Percentiles rank a stretch among this genome's conserved stretches.
These are phyloP conservation scores for Boletus patriciae DNA, from an alignment of 768 basidiomycete species.

Conservation along the genomic window DNA sequence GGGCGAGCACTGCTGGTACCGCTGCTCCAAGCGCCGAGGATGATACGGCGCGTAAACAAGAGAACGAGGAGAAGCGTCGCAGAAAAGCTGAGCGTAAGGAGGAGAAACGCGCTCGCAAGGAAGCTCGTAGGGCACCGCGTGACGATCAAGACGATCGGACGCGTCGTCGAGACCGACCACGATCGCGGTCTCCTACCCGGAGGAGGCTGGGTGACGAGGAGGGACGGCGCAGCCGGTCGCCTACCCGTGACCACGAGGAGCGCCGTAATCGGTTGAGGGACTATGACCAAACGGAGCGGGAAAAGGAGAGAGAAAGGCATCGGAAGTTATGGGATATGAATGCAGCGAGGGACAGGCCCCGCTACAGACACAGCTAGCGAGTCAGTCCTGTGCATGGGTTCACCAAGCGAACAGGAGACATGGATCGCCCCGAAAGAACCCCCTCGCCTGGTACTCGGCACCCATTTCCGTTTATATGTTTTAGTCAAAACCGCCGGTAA, in stretches of 20 bases:
- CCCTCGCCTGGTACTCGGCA: constrained; percentile 3
- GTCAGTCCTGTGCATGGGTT: constrained; percentile 4
- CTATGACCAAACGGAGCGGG: constrained; percentile 31
- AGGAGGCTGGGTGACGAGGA: constrained; percentile 17
- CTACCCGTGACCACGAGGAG: constrained; percentile 22
- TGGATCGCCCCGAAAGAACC: constrained; percentile 1
- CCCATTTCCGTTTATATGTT: constrained; percentile 10
- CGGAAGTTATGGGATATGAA: constrained; percentile 55
- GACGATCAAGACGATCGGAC: constrained; percentile 31
- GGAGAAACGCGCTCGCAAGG: constrained; percentile 57
- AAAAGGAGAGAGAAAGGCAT: constrained; percentile 41
- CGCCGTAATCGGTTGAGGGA: constrained; percentile 20
- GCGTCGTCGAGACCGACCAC: constrained; percentile 31
- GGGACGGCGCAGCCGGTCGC: constrained; percentile 34
- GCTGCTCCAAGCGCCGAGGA: constrained; percentile 24
- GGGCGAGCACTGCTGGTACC: constrained; percentile 13
- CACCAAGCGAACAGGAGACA: constrained; percentile 1
- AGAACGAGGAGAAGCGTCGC: constrained; percentile 51
- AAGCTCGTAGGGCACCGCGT: constrained; percentile 42
- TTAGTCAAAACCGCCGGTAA: constrained; percentile 10
- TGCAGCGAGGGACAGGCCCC: constrained; percentile 39
- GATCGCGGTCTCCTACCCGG: constrained; percentile 37
- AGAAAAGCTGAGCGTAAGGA: constrained; percentile 59
- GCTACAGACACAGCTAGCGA: constrained; percentile 21
- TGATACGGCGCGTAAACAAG: constrained; percentile 34